Conservation (phyloP, 768 basidiomycete species). For the Suillus decipiens region DNA sequence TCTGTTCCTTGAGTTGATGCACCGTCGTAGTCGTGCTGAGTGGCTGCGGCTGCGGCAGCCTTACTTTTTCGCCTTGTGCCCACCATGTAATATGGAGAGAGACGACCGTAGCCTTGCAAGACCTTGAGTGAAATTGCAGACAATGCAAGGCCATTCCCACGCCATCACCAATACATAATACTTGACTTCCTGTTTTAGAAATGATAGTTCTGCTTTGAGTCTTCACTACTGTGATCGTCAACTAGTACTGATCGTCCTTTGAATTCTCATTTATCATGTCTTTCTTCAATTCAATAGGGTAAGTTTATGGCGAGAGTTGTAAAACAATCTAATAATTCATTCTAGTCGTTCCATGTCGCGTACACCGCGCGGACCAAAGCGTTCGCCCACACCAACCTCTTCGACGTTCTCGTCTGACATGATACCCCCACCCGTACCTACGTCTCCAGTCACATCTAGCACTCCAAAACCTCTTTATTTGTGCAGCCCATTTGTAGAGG, state of each 20-base stretch:
- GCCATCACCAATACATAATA: constrained; percentile 16
- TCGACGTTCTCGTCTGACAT: constrained; percentile 53
- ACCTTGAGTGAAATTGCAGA: constrained; percentile 6
- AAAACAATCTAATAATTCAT: constrained; percentile 9
- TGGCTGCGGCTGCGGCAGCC: constrained; percentile 43
- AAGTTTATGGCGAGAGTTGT: constrained; percentile 22
- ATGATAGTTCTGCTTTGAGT: constrained; percentile 1
- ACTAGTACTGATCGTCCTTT: neutral
- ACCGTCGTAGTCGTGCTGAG: constrained; percentile 34
- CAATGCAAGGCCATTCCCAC: constrained; percentile 24
- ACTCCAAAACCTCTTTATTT: constrained; percentile 75
- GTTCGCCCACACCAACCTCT: constrained; percentile 76
- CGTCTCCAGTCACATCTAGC: constrained; percentile 35
- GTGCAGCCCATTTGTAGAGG: constrained; percentile 92
- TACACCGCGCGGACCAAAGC: constrained; percentile 66
- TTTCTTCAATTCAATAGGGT: constrained; percentile 85
- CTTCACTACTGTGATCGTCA: neutral
- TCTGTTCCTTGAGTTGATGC: constrained; percentile 38
- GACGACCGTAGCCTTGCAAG: constrained; percentile 28
- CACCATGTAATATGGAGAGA: constrained; percentile 30
- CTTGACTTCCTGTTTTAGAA: neutral
- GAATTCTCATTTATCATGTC: constrained; percentile 50
- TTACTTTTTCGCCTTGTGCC: constrained; percentile 68
- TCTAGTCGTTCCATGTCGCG: constrained; percentile 75
- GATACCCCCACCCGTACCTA: constrained; percentile 41